phyloP scores from a whole-genome alignment of 805 yeast species.

The Ogataea siamensis region DNA sequence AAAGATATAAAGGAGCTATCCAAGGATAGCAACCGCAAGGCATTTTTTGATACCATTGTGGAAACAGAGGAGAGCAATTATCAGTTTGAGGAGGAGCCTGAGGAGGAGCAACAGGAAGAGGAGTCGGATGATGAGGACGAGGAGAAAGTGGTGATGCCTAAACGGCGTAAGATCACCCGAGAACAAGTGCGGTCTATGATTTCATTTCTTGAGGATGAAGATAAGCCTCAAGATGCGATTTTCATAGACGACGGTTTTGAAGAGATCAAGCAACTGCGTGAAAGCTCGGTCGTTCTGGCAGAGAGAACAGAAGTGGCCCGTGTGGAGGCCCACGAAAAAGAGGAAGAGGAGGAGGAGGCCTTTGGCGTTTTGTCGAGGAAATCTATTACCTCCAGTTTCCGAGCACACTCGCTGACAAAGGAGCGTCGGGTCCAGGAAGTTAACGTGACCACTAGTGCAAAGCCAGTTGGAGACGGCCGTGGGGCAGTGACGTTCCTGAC shows the following conservation, averaged over 20 bases:
- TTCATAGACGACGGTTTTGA: slow-evolving; percentile 38
- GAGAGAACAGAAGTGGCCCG: slow-evolving; percentile 22
- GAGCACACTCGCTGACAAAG: slow-evolving; percentile 3
- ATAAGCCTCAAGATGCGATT: slow-evolving; percentile 30
- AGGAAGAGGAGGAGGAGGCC: slow-evolving; percentile 18
- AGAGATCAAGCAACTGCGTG: slow-evolving; percentile 41
- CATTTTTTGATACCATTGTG: slow-evolving; percentile 64
- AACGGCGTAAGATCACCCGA: slow-evolving; percentile 35
- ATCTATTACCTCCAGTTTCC: slow-evolving; percentile 34
- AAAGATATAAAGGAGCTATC: slow-evolving; percentile 43
- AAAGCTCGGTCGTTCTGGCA: slow-evolving; percentile 54
- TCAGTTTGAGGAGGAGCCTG: slow-evolving; percentile 28
- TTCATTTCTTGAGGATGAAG: slow-evolving; percentile 29
- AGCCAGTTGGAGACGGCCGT: slow-evolving; percentile 22
- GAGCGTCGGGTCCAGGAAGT: slow-evolving; percentile 27
- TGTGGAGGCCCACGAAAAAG: slow-evolving; percentile 6
- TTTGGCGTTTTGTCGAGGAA: slow-evolving; percentile 26
- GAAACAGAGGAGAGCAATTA: slow-evolving; percentile 31
- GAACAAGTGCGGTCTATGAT: slow-evolving; percentile 29
- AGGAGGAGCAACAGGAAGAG: slow-evolving; percentile 19
- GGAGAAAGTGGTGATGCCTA: slow-evolving; percentile 22
- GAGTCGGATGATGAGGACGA: slow-evolving; percentile 21
- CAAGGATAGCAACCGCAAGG: slow-evolving; percentile 55
- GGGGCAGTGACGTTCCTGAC: slow-evolving; percentile 31
- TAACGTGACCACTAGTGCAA: slow-evolving; percentile 31